These are phyloP conservation scores for Teratosphaeria destructans DNA, from an alignment of 2,329 filamentous ascomycete species.

Conservation along the genomic window DNA sequence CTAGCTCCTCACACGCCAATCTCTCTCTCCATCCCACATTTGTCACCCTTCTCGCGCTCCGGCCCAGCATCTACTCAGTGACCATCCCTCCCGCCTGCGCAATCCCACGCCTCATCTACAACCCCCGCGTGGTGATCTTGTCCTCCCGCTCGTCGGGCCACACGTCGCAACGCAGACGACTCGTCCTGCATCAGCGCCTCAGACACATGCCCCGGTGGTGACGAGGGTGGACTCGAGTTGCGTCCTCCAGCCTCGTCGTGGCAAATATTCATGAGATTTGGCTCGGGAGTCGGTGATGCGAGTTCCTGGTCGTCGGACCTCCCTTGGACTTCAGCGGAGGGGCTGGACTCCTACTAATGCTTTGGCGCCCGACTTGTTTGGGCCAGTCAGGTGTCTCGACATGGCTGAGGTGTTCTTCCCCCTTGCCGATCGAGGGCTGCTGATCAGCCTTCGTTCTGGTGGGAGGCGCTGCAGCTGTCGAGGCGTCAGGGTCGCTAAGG, in stretches of 20 bases:
- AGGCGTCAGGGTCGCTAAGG: background rate
- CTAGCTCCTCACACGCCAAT: too few species aligned
- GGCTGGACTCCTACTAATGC: background rate
- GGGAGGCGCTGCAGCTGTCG: background rate
- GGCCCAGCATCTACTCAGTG: too few species aligned
- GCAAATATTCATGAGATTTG: background rate
- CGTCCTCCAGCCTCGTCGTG: background rate
- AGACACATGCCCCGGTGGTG: too few species aligned
- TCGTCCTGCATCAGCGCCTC: too few species aligned
- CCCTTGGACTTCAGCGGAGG: background rate
- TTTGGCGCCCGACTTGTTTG: background rate
- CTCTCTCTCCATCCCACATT: too few species aligned
- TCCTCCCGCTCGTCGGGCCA: background rate
- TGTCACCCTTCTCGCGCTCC: too few species aligned
- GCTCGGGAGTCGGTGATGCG: background rate
- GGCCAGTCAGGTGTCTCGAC: background rate
- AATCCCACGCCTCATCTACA: too few species aligned
- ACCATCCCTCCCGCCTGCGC: too few species aligned
- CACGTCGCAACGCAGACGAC: too few species aligned
- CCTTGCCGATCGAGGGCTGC: background rate
- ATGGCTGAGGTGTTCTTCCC: background rate
- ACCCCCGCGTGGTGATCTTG: background rate
- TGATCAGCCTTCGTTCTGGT: background rate
- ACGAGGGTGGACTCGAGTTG: background rate
- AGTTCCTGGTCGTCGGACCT: background rate